phyloP scores from a whole-genome alignment of 2,329 filamentous ascomycete genomes.

The Fusarium poae region DNA sequence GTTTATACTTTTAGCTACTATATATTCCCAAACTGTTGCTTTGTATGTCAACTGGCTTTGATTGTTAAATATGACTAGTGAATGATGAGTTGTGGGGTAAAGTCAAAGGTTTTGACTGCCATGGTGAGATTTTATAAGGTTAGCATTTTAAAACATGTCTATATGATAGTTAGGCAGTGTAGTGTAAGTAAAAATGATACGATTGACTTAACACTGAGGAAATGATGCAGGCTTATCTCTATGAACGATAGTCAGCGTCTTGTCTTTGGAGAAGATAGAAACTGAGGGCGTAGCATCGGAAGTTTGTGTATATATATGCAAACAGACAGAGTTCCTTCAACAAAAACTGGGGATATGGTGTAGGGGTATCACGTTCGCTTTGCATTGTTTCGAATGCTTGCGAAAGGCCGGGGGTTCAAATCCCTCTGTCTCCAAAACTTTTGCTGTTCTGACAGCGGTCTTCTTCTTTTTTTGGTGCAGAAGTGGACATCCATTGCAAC shows the following conservation, averaged over 20 bases:
- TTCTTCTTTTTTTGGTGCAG: not conserved
- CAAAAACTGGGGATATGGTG: conserved; percentile 46
- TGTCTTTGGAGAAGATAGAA: not conserved
- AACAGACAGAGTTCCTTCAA: rapidly evolving
- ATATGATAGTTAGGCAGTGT: too few species aligned
- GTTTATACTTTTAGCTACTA: conserved; percentile 1
- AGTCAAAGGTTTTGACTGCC: not conserved
- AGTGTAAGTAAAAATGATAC: too few species aligned
- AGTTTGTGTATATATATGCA: not conserved
- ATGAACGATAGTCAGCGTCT: not conserved
- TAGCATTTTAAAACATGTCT: too few species aligned
- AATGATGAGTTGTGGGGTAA: not conserved
- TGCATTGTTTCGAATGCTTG: conserved; percentile 42
- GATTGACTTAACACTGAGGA: not conserved
- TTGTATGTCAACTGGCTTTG: not conserved
- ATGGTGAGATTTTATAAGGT: too few species aligned
- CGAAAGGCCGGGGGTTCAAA: conserved; percentile 51
- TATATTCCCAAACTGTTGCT: not conserved
- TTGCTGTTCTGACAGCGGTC: not conserved
- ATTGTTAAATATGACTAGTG: not conserved
- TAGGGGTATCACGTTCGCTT: conserved; percentile 50
- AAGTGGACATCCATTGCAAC: not conserved
- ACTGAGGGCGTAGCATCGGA: rapidly evolving
- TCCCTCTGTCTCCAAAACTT: conserved; percentile 49
- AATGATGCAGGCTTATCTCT: not conserved